A percentile compares a stretch with the other conserved stretches of the same genome.
Evolutionary conservation across 352 stramenopile species (phyloP).

Genomic region (Phytopythium cucurbitacearum): DNA sequence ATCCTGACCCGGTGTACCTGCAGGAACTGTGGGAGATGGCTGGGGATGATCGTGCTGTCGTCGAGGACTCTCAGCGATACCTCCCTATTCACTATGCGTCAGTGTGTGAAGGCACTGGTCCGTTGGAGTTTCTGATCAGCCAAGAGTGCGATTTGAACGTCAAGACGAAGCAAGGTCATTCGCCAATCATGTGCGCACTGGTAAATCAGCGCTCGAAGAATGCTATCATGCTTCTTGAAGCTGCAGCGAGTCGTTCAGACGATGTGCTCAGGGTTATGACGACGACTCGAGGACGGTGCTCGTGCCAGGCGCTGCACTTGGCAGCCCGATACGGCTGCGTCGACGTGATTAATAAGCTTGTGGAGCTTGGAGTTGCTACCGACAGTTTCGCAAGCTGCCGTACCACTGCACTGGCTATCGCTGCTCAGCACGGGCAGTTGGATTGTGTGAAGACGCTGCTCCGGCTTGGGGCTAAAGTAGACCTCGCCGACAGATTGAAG

Average conservation of each 20-base stretch:
- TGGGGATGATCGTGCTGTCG: constrained; percentile 36
- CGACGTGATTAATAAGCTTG: constrained; percentile 34
- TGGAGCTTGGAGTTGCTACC: constrained; percentile 19
- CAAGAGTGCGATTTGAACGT: constrained; percentile 38
- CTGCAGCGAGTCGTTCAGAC: too few relatives aligned
- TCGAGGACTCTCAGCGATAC: constrained; percentile 50
- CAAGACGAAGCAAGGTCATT: constrained; percentile 57
- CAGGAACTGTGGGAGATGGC: constrained; percentile 46
- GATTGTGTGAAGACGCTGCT: constrained; percentile 49
- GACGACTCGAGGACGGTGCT: constrained; percentile 10
- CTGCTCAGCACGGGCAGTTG: constrained; percentile 48
- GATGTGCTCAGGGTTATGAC: constrained; percentile 13
- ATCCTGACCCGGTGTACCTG: constrained; percentile 61
- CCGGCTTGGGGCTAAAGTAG: constrained; percentile 43
- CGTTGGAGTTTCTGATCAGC: constrained; percentile 54
- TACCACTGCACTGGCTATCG: constrained; percentile 43
- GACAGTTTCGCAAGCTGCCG: constrained; percentile 32
- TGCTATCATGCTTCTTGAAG: constrained; percentile 37
- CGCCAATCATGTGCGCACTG: constrained; percentile 56
- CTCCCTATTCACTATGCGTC: constrained; percentile 64
- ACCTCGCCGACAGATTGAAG: constrained; percentile 66
- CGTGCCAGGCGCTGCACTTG: constrained; percentile 51
- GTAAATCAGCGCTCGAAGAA: constrained; percentile 39
- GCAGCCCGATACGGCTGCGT: constrained; percentile 33
- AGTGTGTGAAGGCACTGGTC: constrained; percentile 33